A percentile compares a stretch with the other conserved stretches of the same genome.
Conservation (phyloP, 768 basidiomycete species). For the Exidia glandulosa region DNA sequence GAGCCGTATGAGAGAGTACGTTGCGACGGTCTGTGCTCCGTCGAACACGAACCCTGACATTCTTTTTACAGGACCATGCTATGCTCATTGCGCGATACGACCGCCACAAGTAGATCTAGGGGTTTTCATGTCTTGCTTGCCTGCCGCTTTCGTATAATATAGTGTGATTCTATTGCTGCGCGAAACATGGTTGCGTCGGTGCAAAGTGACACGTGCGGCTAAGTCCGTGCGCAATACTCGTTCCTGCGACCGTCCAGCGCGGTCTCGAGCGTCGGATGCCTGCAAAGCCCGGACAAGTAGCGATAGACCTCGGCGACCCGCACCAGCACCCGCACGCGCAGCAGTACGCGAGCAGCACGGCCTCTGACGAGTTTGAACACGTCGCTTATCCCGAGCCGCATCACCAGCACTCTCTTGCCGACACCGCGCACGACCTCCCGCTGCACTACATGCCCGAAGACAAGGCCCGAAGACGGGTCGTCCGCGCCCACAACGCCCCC, state of each 20-base stretch:
- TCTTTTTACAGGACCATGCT: conserved; percentile 55
- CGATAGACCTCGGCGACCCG: conserved; percentile 57
- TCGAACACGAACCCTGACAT: background rate
- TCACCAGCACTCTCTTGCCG: conserved; percentile 12
- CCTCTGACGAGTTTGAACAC: conserved; percentile 64
- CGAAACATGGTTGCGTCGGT: background rate
- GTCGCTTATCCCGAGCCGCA: conserved; percentile 41
- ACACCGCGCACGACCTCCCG: conserved; percentile 26
- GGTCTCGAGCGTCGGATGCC: background rate
- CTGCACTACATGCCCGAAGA: conserved; percentile 45
- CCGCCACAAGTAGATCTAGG: conserved; percentile 22
- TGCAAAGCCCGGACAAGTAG: conserved; percentile 30
- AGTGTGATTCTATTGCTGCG: background rate
- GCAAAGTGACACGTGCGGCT: too few relatives aligned
- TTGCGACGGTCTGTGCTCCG: background rate
- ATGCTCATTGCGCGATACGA: conserved; percentile 66
- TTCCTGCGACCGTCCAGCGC: too few relatives aligned
- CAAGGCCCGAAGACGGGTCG: conserved; percentile 33
- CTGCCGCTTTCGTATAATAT: background rate
- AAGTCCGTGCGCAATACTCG: too few relatives aligned
- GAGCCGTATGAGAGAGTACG: conserved; percentile 65
- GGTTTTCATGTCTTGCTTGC: background rate
- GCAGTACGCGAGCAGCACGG: too few relatives aligned
- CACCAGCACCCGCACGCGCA: conserved; percentile 34
- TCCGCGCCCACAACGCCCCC: conserved; percentile 14